Percentiles rank a stretch among this genome's conserved stretches.
Conservation (phyloP, 495 filamentous ascomycete genomes). For the Lophium mytilinum region DNA sequence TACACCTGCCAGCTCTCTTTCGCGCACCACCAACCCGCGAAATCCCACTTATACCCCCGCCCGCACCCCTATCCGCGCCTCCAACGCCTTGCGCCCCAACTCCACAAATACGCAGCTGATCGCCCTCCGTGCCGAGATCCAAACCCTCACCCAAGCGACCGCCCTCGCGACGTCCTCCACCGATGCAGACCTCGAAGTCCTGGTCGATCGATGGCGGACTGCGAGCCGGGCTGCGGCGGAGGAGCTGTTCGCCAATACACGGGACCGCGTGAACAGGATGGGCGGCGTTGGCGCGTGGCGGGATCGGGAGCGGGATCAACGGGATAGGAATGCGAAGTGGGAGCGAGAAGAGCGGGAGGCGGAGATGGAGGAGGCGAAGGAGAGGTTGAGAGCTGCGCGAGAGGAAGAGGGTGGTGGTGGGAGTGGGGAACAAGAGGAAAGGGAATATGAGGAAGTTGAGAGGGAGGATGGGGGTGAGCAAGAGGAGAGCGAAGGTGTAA, state of each 20-base stretch:
- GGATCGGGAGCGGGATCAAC: conserved; percentile 38
- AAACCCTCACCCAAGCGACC: conserved; percentile 41
- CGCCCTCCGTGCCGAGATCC: conserved; percentile 15
- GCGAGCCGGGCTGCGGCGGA: conserved; percentile 41
- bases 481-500: conserved; percentile 11
- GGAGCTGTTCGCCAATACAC: conserved; percentile 39
- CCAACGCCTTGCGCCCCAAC: background rate
- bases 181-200: conserved; percentile 40
- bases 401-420: conserved; percentile 25
- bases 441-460: conserved; percentile 20
- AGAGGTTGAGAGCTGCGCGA: conserved; percentile 36
- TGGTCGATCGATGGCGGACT: conserved; percentile 40
- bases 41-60: background rate
- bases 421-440: conserved; percentile 17
- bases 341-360: conserved; percentile 30
- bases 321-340: conserved; percentile 30
- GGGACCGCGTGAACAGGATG: conserved; percentile 45
- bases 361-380: conserved; percentile 31
- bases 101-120: conserved; percentile 10
- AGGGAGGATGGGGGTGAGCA: conserved; percentile 7
- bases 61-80: background rate
- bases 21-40: background rate
- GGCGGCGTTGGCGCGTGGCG: conserved; percentile 51
- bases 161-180: conserved; percentile 39
- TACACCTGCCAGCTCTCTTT: background rate